Conservation (phyloP, 805 yeast species). For the Cyberlindnera japonica region DNA sequence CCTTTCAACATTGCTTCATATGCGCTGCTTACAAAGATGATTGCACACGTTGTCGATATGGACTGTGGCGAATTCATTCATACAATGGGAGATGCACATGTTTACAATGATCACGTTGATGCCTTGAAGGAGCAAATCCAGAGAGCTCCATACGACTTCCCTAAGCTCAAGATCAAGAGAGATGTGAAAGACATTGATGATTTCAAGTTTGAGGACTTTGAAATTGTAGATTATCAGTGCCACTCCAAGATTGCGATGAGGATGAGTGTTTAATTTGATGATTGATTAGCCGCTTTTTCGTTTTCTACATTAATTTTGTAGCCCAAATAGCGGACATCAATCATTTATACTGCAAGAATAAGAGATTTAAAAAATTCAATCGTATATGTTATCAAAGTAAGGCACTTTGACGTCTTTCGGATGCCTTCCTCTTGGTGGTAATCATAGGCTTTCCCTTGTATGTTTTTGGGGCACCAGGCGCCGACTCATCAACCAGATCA, state of each 20-base stretch:
- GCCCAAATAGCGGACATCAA: not conserved
- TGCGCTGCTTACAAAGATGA: constrained; percentile 88
- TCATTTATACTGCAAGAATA: not conserved
- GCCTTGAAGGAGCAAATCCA: constrained; percentile 77
- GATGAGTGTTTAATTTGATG: constrained; percentile 77
- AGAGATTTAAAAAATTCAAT: too few species aligned
- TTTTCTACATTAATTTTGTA: not conserved
- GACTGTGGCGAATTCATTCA: constrained; percentile 95
- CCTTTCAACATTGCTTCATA: constrained; percentile 98
- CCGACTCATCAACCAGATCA: constrained; percentile 28
- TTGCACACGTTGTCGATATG: constrained; percentile 92
- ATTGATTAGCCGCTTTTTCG: not conserved
- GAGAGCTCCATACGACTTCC: constrained; percentile 77
- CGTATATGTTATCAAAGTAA: too few species aligned
- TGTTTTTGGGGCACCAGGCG: constrained; percentile 28
- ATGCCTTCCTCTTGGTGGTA: constrained; percentile 13
- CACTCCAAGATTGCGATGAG: constrained; percentile 86
- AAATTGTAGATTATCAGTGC: constrained; percentile 74
- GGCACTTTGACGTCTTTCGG: constrained; percentile 27
- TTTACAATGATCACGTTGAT: constrained; percentile 88
- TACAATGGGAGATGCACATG: constrained; percentile 96
- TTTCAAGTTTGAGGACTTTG: constrained; percentile 85
- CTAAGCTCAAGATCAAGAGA: constrained; percentile 68
- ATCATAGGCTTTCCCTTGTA: constrained; percentile 25
- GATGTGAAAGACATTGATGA: constrained; percentile 75